Conservation (phyloP, 768 basidiomycete genomes). For the Strobilomyces dryophilus region DNA sequence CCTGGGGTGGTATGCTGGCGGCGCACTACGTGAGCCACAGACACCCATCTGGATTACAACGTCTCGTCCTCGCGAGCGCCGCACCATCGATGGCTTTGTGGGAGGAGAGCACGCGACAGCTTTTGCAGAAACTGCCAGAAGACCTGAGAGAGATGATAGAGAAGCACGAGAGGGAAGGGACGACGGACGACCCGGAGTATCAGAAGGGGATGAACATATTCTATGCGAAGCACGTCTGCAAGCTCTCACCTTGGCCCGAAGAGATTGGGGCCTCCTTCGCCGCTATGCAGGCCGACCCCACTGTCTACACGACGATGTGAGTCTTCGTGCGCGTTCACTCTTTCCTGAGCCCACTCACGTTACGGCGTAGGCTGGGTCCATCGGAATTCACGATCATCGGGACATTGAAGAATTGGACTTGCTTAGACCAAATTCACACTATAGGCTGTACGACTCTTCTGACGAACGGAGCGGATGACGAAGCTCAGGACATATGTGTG, state of each 20-base stretch:
- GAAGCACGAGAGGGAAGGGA: slow-evolving; percentile 34
- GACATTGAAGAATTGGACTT: slow-evolving; percentile 43
- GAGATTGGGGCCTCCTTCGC: slow-evolving; percentile 27
- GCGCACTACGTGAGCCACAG: slow-evolving; percentile 36
- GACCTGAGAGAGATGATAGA: slow-evolving; percentile 26
- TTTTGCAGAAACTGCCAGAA: slow-evolving; percentile 25
- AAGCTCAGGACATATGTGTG: slow-evolving; percentile 33
- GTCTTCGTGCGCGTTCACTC: slow-evolving; percentile 1
- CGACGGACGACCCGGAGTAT: slow-evolving; percentile 31
- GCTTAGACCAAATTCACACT: slow-evolving; percentile 39
- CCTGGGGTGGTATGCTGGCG: slow-evolving; percentile 56
- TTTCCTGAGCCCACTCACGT: not conserved
- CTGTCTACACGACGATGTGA: slow-evolving; percentile 33
- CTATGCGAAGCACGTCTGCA: slow-evolving; percentile 34
- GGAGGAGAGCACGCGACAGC: slow-evolving; percentile 20
- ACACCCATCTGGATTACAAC: slow-evolving; percentile 38
- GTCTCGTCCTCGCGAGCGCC: slow-evolving; percentile 32
- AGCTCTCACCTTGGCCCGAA: slow-evolving; percentile 32
- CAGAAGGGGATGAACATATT: slow-evolving; percentile 27
- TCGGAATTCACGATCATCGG: slow-evolving; percentile 39
- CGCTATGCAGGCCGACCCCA: slow-evolving; percentile 26
- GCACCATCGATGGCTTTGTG: slow-evolving; percentile 31
- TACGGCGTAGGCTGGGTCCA: slow-evolving; percentile 10
- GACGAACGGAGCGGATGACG: slow-evolving; percentile 37
- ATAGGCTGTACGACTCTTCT: slow-evolving; percentile 38